Evolutionary conservation across 1,139 yeast genomes (phyloP), one percentile per base, ranked within the genome.

Genomic region (Yamadazyma dushanensis): DNA sequence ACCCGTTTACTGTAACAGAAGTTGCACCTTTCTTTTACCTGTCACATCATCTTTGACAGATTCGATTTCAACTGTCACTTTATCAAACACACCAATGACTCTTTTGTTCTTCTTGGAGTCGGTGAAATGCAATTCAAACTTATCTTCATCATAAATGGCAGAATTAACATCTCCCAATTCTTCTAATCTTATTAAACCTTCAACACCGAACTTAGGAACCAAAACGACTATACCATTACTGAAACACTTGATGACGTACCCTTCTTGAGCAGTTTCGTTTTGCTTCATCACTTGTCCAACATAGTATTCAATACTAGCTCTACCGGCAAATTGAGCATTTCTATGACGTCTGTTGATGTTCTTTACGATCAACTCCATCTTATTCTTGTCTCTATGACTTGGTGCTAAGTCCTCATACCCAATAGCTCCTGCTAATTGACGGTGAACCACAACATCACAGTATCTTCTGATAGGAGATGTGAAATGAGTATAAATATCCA

Each of bases 381-480:
- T 89, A 49, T 70, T 72, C 61, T 89, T 90, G 55, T 92, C 96
- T 54, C 96, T 77, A 55, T 90, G 96, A 34, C 80, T 73, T 45
- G 83, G 73, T 51, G 87, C 90, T 46, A 92, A 65, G 28, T 83
- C 76, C 59, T 92, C 98, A 59, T 90, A 92, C 2, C 86, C 96
- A 42, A 94, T 92, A 1, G 99, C 97, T 11, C 95, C 97, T 0
- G 98, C 97, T 31, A 94, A 69, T 63, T 94, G 98, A 54, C 99
- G 77, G 60, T 94, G 99, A 0, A 95, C 98, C 34, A 94, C 94
- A 38, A 94, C 84, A 62, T 94, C 99, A 68, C 98, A 95, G 60
- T 87, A 94, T 59, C 99, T 83, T 66, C 99, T 83, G 56, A 94
- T 94, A 10, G 99, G 99, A 1, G 97, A 89, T 1, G 99, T 94